Evolutionary conservation across 164 flowering plant species (phyloP).

Genomic region (Akebia trifoliata): DNA sequence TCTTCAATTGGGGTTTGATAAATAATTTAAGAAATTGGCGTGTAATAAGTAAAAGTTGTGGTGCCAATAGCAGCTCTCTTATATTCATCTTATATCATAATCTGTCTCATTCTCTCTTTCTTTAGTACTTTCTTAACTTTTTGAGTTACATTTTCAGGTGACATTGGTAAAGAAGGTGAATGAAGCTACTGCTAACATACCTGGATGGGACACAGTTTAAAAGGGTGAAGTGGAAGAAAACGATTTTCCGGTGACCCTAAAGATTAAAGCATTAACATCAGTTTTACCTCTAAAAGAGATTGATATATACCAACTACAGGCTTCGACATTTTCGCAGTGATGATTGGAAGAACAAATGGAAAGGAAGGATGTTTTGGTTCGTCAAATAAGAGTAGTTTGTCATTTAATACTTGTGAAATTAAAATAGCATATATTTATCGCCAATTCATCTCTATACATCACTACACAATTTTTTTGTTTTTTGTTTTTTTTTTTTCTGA

Average conservation of each 20-base stretch:
- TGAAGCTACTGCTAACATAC: slow-evolving; percentile 64
- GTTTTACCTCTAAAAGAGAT: background rate
- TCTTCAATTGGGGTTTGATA: too few relatives aligned
- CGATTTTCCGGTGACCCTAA: background rate
- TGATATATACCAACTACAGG: slow-evolving; percentile 5
- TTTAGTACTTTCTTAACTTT: background rate
- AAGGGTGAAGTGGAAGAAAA: background rate
- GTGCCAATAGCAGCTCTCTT: too few relatives aligned
- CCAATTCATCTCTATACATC: background rate
- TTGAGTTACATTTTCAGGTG: slow-evolving; percentile 37
- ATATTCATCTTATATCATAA: too few relatives aligned
- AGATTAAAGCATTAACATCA: background rate
- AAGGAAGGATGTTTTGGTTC: background rate
- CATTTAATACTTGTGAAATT: background rate
- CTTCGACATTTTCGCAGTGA: slow-evolving; percentile 2
- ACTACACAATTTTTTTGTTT: too few relatives aligned
- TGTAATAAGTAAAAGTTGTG: too few relatives aligned
- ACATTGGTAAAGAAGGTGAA: slow-evolving; percentile 57
- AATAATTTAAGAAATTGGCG: too few relatives aligned
- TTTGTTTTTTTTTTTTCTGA: too few relatives aligned
- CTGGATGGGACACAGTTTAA: slow-evolving; percentile 44
- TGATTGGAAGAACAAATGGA: background rate
- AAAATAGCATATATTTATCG: background rate
- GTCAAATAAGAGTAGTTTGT: background rate
- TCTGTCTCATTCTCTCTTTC: background rate